phyloP scores from a whole-genome alignment of 139 green algal species.

The Chlamydomonas schloesseri region DNA sequence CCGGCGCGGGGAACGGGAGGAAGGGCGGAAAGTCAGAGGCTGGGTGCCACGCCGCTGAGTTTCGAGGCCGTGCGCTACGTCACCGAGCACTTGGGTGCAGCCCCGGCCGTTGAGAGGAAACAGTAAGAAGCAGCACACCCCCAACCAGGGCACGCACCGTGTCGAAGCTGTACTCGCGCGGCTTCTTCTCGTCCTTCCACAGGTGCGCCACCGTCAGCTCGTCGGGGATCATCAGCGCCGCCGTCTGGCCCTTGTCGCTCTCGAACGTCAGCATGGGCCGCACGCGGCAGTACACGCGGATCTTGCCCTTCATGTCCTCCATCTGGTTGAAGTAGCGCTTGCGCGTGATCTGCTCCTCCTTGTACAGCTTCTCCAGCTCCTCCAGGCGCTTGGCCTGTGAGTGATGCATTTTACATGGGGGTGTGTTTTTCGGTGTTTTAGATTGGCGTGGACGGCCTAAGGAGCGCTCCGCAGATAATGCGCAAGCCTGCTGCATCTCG shows the following conservation, averaged over 20 bases:
- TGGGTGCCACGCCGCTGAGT: no score
- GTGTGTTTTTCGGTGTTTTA: no score
- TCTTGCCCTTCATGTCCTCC: constrained; percentile 98
- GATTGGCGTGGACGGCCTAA: no score
- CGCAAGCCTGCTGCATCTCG: no score
- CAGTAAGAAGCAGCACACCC: no score
- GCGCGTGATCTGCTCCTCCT: constrained; percentile 83
- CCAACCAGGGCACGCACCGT: constrained; percentile 61
- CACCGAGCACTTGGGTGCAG: no score
- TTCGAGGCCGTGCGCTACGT: no score
- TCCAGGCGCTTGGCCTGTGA: constrained; percentile 84
- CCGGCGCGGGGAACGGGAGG: background rate
- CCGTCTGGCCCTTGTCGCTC: constrained; percentile 63
- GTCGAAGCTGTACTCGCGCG: constrained; percentile 94
- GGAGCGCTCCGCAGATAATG: no score
- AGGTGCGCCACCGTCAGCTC: constrained; percentile 90
- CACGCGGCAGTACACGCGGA: constrained; percentile 93
- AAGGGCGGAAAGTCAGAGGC: no score
- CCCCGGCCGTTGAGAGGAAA: no score
- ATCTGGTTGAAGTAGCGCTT: constrained; percentile 90
- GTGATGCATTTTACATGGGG: no score
- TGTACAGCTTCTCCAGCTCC: constrained; percentile 95
- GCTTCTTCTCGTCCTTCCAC: constrained; percentile 95
- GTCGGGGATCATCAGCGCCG: constrained; percentile 75
- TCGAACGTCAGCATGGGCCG: constrained; percentile 93